These are phyloP conservation scores for Umbelopsis sp. DNA, from an alignment of 371 early-diverging fungal genomes.

Conservation along the genomic window DNA sequence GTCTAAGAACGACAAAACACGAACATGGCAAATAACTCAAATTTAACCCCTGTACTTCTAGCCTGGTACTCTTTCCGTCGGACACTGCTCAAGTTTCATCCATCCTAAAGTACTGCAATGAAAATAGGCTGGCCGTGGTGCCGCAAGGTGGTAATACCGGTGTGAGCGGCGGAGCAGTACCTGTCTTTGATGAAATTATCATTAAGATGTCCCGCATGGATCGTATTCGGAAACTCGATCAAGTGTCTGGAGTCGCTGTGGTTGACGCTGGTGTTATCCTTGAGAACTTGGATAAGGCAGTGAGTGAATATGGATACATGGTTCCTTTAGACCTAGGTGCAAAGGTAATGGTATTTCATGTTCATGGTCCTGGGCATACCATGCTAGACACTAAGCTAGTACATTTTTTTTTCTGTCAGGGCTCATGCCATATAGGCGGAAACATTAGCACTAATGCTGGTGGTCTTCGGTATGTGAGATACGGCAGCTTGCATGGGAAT, in stretches of 20 bases:
- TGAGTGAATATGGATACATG: slow-evolving; percentile 74
- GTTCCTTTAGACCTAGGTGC: slow-evolving; percentile 96
- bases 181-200: slow-evolving; percentile 92
- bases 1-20: neutral
- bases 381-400: slow-evolving; percentile 82
- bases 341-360: slow-evolving; percentile 73
- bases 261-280: slow-evolving; percentile 90
- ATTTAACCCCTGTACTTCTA: neutral
- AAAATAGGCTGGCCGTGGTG: slow-evolving; percentile 77
- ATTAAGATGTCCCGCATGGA: slow-evolving; percentile 77
- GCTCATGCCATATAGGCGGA: slow-evolving; percentile 44
- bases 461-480: slow-evolving; percentile 71
- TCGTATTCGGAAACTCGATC: slow-evolving; percentile 75
- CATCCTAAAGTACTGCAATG: slow-evolving; percentile 84
- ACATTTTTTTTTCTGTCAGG: slow-evolving; percentile 26
- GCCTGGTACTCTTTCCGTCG: slow-evolving; percentile 69
- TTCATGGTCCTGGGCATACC: slow-evolving; percentile 93
- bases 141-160: slow-evolving; percentile 98
- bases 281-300: slow-evolving; percentile 78
- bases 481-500: slow-evolving; percentile 4
- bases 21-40: too few species aligned
- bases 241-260: slow-evolving; percentile 72
- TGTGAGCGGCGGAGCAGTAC: slow-evolving; percentile 80
- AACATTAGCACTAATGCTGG: slow-evolving; percentile 88
- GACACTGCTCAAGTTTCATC: slow-evolving; percentile 77